These are phyloP conservation scores for Neofusicoccum umdonicola DNA, from an alignment of 2,329 filamentous ascomycete species.

Conservation along the genomic window DNA sequence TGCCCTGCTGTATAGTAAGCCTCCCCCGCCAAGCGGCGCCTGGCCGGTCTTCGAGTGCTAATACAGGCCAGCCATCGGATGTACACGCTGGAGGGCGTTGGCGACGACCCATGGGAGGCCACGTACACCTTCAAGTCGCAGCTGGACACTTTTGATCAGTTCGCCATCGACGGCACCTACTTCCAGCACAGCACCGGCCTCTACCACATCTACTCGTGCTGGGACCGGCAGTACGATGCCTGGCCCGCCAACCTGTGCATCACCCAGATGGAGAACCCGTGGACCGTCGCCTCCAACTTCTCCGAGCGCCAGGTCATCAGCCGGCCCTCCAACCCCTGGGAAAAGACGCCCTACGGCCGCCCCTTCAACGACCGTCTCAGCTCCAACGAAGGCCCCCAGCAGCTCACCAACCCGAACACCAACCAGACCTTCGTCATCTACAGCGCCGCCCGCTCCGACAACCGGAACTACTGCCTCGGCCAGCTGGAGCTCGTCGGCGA, in stretches of 20 bases:
- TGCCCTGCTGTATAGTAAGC: slow-evolving; percentile 47
- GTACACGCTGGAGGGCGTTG: slow-evolving; percentile 45
- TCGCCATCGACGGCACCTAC: slow-evolving; percentile 55
- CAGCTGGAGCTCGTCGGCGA: slow-evolving; percentile 50
- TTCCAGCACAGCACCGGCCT: slow-evolving; percentile 42
- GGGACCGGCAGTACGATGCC: slow-evolving; percentile 44
- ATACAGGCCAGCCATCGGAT: slow-evolving; percentile 40
- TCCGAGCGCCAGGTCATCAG: slow-evolving; percentile 49
- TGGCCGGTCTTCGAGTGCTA: too few relatives aligned
- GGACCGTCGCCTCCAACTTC: slow-evolving; percentile 46
- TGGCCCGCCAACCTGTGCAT: slow-evolving; percentile 56
- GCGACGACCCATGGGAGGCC: slow-evolving; percentile 46
- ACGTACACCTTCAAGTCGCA: slow-evolving; percentile 46
- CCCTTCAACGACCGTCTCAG: slow-evolving; percentile 46
- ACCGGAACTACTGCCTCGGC: slow-evolving; percentile 54
- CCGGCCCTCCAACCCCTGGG: slow-evolving; percentile 49
- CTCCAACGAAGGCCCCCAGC: slow-evolving; percentile 52
- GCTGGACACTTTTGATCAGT: slow-evolving; percentile 52
- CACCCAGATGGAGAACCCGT: slow-evolving; percentile 49
- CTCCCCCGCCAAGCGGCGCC: too few relatives aligned
- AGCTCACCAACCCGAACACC: slow-evolving; percentile 48
- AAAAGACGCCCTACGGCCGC: slow-evolving; percentile 52
- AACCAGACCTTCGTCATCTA: slow-evolving; percentile 51
- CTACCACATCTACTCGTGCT: slow-evolving; percentile 42
- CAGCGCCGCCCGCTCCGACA: slow-evolving; percentile 50